These are phyloP conservation scores for Ampelocalamus luodianensis DNA, from an alignment of 176 grass and related monocot genomes.

Conservation along the genomic window DNA sequence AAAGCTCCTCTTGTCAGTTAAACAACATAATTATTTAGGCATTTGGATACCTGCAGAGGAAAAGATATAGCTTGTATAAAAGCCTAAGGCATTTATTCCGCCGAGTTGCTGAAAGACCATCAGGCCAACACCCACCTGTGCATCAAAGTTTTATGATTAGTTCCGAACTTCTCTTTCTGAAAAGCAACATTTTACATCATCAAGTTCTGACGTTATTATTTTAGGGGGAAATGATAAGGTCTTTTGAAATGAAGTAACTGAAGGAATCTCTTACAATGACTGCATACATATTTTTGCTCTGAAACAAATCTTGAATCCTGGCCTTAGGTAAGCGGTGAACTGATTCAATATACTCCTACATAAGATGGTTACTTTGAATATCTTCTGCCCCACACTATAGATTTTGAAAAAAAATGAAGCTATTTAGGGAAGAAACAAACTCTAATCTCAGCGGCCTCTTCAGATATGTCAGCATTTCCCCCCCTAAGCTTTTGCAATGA, in stretches of 20 bases:
- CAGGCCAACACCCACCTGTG: constrained; percentile 61
- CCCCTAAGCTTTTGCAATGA: constrained; percentile 68
- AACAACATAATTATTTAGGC: neutral
- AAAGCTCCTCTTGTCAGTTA: constrained; percentile 1
- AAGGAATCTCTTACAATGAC: constrained; percentile 60
- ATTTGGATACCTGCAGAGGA: constrained; percentile 54
- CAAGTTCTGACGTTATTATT: constrained; percentile 2
- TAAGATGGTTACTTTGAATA: constrained; percentile 10
- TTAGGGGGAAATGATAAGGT: neutral
- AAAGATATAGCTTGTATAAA: constrained; percentile 65
- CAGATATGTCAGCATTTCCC: constrained; percentile 53
- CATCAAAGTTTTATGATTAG: constrained; percentile 34
- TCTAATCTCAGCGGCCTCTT: constrained; percentile 67
- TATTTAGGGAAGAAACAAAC: constrained; percentile 37
- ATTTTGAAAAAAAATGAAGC: constrained; percentile 29
- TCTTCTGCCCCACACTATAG: neutral
- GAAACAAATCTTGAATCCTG: constrained; percentile 64
- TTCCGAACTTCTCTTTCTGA: constrained; percentile 13
- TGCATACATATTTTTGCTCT: constrained; percentile 55
- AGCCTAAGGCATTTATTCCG: constrained; percentile 64
- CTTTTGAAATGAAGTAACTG: constrained; percentile 4
- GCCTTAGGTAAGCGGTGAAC: constrained; percentile 51
- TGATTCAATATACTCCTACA: constrained; percentile 66
- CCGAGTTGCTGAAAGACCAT: constrained; percentile 75
- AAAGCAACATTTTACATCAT: constrained; percentile 29